A percentile compares a stretch with the other conserved stretches of the same genome.
phyloP scores from a whole-genome alignment of 108 stramenopile species.

The Skeletonema costatum region DNA sequence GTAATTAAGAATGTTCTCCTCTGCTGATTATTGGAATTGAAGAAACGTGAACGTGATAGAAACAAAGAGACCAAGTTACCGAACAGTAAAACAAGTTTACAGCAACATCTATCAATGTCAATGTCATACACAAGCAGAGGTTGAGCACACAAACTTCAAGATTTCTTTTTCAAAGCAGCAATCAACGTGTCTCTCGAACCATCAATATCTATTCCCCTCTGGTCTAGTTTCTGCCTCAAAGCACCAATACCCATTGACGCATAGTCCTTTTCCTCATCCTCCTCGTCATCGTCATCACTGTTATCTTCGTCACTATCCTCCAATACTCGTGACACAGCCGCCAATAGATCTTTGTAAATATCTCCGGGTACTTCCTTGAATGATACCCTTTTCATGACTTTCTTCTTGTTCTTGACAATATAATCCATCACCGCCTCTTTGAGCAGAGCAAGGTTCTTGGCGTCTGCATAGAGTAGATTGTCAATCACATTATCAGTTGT shows the following conservation, averaged over 20 bases:
- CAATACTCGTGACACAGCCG: background rate
- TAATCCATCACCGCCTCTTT: constrained; percentile 25
- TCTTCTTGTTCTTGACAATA: constrained; percentile 9
- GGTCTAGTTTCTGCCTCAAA: background rate
- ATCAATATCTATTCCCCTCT: constrained; percentile 3
- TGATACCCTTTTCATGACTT: background rate
- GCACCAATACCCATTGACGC: background rate
- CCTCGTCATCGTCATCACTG: background rate
- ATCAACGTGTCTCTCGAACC: constrained; percentile 2
- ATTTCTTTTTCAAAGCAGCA: background rate
- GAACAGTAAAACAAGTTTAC: too few species aligned
- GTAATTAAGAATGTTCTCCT: too few species aligned
- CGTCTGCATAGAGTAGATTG: constrained; percentile 11
- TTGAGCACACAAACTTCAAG: background rate
- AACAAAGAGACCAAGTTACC: too few species aligned
- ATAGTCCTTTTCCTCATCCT: background rate
- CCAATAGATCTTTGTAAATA: constrained; percentile 1
- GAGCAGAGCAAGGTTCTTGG: constrained; percentile 1
- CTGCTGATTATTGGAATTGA: too few species aligned
- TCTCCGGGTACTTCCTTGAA: background rate
- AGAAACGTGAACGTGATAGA: too few species aligned
- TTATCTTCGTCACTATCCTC: constrained; percentile 6
- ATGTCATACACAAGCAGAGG: too few species aligned
- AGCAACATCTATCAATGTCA: too few species aligned
- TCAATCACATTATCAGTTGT: constrained; percentile 3